Conservation (phyloP, 345 rosid genomes). For the Salix caprea region DNA sequence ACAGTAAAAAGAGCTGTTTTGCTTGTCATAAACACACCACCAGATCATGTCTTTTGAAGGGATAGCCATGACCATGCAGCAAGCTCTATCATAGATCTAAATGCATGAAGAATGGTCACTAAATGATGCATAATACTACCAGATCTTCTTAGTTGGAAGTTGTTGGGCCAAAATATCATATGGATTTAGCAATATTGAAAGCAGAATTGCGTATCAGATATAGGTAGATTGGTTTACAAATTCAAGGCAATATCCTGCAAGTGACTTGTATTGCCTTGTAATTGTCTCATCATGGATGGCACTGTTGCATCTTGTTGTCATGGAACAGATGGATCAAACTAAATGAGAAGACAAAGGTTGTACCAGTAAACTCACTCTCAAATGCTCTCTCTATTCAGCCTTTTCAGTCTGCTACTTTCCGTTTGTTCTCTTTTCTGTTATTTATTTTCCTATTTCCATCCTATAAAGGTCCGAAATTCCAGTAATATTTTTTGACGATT, state of each 20-base stretch:
- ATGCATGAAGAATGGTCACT: neutral
- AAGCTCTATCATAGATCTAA: neutral
- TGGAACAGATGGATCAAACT: neutral
- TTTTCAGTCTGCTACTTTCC: neutral
- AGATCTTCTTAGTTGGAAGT: neutral
- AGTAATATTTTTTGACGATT: neutral
- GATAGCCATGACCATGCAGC: slow-evolving; percentile 2
- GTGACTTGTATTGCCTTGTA: neutral
- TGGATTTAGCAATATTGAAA: neutral
- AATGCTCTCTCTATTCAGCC: neutral
- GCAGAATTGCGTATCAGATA: neutral
- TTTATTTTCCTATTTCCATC: neutral
- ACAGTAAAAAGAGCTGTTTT: slow-evolving; percentile 9
- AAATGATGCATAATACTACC: neutral
- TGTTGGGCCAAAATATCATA: neutral
- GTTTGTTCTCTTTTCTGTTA: neutral
- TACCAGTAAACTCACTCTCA: neutral
- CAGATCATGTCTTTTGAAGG: slow-evolving; percentile 15
- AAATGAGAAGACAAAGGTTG: neutral
- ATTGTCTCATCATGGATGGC: neutral
- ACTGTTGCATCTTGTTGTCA: neutral
- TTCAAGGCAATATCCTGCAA: neutral
- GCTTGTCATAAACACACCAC: slow-evolving; percentile 20
- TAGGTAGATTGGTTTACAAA: neutral
- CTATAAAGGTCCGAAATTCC: neutral